Evolutionary conservation across 768 basidiomycete species (phyloP), one percentile per base, ranked within the genome.

Genomic region (Phanerochaete carnosa): DNA sequence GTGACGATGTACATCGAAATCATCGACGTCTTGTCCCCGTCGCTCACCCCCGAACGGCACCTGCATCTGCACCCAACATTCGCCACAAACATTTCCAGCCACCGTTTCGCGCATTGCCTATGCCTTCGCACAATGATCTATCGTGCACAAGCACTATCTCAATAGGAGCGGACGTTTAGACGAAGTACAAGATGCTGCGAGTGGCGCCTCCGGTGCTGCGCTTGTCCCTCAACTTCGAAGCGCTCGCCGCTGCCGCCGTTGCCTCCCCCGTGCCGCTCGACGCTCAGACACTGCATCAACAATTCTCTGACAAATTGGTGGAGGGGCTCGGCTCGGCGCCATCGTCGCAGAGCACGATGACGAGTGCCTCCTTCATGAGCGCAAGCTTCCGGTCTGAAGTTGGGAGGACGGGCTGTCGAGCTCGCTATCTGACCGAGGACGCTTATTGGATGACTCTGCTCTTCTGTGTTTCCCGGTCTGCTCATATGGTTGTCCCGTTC

Each of bases 1-100:
- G 94, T 94, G 0, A 81, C 84, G 1, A 81, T 85, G 6, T 90
- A 93, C 72, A 87, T 86, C 9, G 89, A 93, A 64, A 64, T 75
- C 56, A 69, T 75, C 29, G 66, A 80, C 26, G 53, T 71, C 2
- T 66, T 69, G 3, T 58, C 66, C 11, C 61, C 69, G 5, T 62
- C 72, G 25, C 55, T 66, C 5, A 62, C 68, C 0, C 55, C 65
- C 35, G 64, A 64, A 29, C 72, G 72, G 1, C 64, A 61, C 11
- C 62, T 68, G 1, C 69, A 69, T 1, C 61, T 61, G 12, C 66
- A 69, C 19, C 65, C 66, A 23, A 28, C 64, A 0, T 29, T 26
- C 3, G 32, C 52, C 37, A 15, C 53, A 8, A 57, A 35, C n/a
- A 33, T 54, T 23, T 72, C 77, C 67, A 71, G 19, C 62, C 72